Base-by-base conservation (phyloP, 2,329 filamentous ascomycete species). In the Trichoderma atrobrunneum region DNA sequence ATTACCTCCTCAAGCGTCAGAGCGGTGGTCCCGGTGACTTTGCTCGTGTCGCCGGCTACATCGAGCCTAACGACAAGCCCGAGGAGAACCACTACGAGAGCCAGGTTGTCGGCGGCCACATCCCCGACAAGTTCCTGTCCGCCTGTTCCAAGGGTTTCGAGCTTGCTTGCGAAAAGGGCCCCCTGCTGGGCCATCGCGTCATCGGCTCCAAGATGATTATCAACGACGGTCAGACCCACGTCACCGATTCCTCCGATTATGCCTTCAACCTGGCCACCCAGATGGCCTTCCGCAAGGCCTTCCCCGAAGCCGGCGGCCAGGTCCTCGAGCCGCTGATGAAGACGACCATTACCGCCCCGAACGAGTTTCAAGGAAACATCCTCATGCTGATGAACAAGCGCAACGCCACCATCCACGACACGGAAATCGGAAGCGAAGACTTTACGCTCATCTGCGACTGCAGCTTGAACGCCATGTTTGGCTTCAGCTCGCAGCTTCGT, bases 251-350 rank as follows among this genome's bases (percentile, higher is more conserved):
- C 16, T 97, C 93, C 34, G 96, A 99, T 88, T 93, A 95, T 87
- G 91, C 96, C 14, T 99, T 99, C 89, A 97, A 92, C 83, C 92
- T 91, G 76, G 95, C 96, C 14, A 97, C 96, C 3, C 94, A 97
- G 82, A 93, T 97, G 86, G 96, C 96, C 30, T 99, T 99, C 91
- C 91, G 93, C 77, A 97, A 98, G 84, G 92, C 94, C 21, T 98
- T 99, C 85, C 86, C 88, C 73, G 90, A 93, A 14, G 93, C 92
- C 39, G 89, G 90, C 67, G 95, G 95, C 3, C 89, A 93, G 78
- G 91, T 99, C 11, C 89, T 99, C 43, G 96, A 99, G 83, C 96
- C 96, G 6, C 85, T 99, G 70, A 99, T 99, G 96, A 98, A 98
- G 88, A 98, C 94, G 0, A 95, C 94, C 73, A 94, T 99, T 78